phyloP scores from a whole-genome alignment of 768 basidiomycete genomes.

The Mycena filopes region DNA sequence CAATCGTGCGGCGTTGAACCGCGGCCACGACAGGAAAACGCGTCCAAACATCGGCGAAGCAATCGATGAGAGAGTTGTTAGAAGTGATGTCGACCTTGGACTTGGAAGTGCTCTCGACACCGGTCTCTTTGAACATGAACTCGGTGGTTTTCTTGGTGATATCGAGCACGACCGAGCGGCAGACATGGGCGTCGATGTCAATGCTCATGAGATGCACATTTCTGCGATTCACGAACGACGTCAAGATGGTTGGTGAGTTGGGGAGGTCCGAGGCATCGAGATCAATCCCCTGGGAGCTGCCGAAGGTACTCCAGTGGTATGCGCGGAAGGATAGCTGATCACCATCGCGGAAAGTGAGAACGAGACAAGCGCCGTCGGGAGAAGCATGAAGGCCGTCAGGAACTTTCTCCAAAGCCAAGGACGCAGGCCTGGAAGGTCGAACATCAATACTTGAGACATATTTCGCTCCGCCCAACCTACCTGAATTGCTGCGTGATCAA shows the following conservation, averaged over 20 bases:
- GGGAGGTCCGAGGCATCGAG: constrained; percentile 49
- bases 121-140: constrained; percentile 63
- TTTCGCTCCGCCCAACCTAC: constrained; percentile 41
- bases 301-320: constrained; percentile 69
- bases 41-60: constrained; percentile 67
- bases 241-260: constrained; percentile 42
- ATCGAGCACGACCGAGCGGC: constrained; percentile 56
- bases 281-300: constrained; percentile 56
- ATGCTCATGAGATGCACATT: constrained; percentile 57
- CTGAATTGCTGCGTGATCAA: constrained; percentile 63
- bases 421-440: constrained; percentile 53
- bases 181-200: constrained; percentile 42
- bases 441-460: not conserved
- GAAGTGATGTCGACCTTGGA: constrained; percentile 36
- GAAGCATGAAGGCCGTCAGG: constrained; percentile 56
- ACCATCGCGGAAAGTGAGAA: constrained; percentile 44
- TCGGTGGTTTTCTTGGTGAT: constrained; percentile 68
- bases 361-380: constrained; percentile 65
- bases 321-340: constrained; percentile 42
- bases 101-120: constrained; percentile 33
- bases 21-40: constrained; percentile 69
- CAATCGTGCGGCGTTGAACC: constrained; percentile 56
- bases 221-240: constrained; percentile 56
- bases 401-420: constrained; percentile 47
- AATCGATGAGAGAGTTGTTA: constrained; percentile 65